Percentiles rank a stretch among this genome's conserved stretches.
These are phyloP conservation scores for peach (Prunus persica) DNA, from an alignment of 306 rosid species.

Conservation along the genomic window Prunus_persica_NCBIv2 NC_034012.1:3207501-3208000, in stretches of 20 bases:
- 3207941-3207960: no score
- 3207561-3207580: background rate
- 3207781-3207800: background rate
- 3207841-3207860: background rate
- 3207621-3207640: background rate
- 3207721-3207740: background rate
- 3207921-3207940: background rate
- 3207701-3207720: background rate
- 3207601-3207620: no score
- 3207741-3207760: background rate
- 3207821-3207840: no score
- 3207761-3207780: background rate
- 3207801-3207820: background rate
- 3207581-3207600: background rate
- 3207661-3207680: background rate
- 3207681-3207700: background rate
- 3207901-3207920: background rate
- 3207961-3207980: no score
- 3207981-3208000: no score
- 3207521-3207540: background rate
- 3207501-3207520: constrained; percentile 9
- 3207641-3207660: background rate
- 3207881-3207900: background rate
- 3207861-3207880: fast-evolving
- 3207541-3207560: constrained; percentile 1